Evolutionary conservation across 306 rosid genomes (phyloP), one percentile per base, ranked within the genome.

Genomic region (Quercus mongolica): DNA sequence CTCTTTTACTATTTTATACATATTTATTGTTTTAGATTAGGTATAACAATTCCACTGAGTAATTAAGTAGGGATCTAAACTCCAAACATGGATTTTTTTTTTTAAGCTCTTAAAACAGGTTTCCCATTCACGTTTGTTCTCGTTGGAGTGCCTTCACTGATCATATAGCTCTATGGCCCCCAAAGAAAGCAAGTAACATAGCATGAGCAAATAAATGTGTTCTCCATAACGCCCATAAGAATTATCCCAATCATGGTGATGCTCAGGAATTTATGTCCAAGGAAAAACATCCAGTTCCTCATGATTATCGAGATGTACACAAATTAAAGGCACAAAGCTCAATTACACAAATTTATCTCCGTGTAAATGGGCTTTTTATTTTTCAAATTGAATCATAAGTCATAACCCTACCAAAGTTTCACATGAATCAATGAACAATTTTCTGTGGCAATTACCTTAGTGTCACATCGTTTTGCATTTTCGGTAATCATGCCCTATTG

Each of bases 361-460:
- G 18, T 7, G 4, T 74, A 63, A 83, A 44, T 25, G 55, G 77
- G 76, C 51, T 67, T 59, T 76, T 26, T 7, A 1, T 21, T 76
- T 28, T 51, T 82, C 69, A 58, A 58, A 79, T 30, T 38, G 71
- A 74, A 71, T 38, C 71, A 75, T 55, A 76, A 38, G 46, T 38
- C 54, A 12, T 12, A 49, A 73, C 85, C 87, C 83, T 86, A 83
- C 85, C 80, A 73, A 58, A 51, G 72, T 72, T 78, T 81, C 78
- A 78, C 83, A 77, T 71, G 83, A 75, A 57, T 75, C 75, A 75
- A 56, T 17, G 51, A 78, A 25, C 30, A 33, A 79, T 64, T 77
- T 31, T 63, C 44, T 28, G 69, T 28, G 1, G 69, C 41, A 4
- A 63, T 26, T 2, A 61, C 28, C 41, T 73, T 61, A 5, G 61